Evolutionary conservation across 257 asterid species (phyloP).

Genomic region (Mitragyna speciosa): DNA sequence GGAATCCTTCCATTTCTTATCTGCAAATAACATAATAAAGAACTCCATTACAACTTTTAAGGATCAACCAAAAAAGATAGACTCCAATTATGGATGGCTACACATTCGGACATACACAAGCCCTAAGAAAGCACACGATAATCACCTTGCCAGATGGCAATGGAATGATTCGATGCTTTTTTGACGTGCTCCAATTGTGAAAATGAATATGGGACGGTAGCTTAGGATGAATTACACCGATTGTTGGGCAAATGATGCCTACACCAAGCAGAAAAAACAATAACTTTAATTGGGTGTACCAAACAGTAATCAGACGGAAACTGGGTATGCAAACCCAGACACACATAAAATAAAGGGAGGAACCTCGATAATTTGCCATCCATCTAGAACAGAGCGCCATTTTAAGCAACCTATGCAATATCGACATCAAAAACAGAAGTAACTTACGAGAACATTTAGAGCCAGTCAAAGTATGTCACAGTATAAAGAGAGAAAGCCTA

Average conservation of each 20-base stretch:
- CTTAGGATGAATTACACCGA: conserved; percentile 29
- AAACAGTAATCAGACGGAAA: not conserved
- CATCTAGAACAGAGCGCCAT: conserved; percentile 17
- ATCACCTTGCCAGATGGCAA: conserved; percentile 36
- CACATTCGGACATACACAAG: not conserved
- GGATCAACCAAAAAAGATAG: not conserved
- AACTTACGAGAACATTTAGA: not conserved
- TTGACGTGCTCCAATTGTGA: conserved; percentile 25
- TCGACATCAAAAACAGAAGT: not conserved
- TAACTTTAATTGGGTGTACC: not conserved
- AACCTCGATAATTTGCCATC: conserved; percentile 10
- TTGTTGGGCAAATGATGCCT: conserved; percentile 35
- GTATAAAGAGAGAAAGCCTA: not conserved
- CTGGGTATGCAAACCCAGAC: not conserved
- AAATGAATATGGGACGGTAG: conserved; percentile 21
- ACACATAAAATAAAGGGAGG: not conserved
- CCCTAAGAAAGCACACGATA: conserved; percentile 4
- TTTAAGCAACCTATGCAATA: not conserved
- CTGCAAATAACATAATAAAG: conserved; percentile 14
- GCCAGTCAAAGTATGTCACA: not conserved
- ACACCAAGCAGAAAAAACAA: conserved; percentile 3
- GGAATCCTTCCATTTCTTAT: conserved; percentile 23
- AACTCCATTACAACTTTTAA: too few species aligned
- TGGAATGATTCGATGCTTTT: conserved; percentile 15
- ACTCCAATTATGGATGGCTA: not conserved